Evolutionary conservation across 2,329 filamentous ascomycete species (phyloP).

Genomic region (Sarocladium brachiariae): DNA sequence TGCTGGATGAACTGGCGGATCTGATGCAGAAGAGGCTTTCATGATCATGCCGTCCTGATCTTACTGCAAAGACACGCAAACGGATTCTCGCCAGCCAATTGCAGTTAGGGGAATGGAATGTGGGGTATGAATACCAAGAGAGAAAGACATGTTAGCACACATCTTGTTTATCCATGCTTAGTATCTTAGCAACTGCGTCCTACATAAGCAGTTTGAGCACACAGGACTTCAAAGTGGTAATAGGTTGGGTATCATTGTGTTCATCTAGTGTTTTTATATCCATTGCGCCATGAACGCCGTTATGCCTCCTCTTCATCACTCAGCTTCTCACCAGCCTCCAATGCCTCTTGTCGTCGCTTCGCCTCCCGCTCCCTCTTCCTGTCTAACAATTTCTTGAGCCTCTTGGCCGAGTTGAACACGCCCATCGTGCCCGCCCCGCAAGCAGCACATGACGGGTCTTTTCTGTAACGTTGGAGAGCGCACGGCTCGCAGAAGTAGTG

Average conservation of each 20-base stretch:
- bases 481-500: slow-evolving; percentile 96
- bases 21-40: slow-evolving; percentile 31
- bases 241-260: not conserved
- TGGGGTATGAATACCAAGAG: no score
- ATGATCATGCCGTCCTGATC: not conserved
- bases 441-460: slow-evolving; percentile 78
- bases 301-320: slow-evolving; percentile 24
- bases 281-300: not conserved
- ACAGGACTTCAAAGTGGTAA: no score
- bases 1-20: slow-evolving; percentile 74
- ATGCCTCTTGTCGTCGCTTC: slow-evolving; percentile 47
- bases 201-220: no score
- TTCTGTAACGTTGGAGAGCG: slow-evolving; percentile 78
- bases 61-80: no score
- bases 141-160: no score
- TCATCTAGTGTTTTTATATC: not conserved
- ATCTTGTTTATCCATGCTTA: no score
- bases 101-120: no score
- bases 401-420: slow-evolving; percentile 84
- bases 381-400: slow-evolving; percentile 71
- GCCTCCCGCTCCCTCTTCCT: slow-evolving; percentile 59
- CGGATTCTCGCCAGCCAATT: no score
- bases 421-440: slow-evolving; percentile 82
- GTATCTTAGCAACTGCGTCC: no score
- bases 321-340: slow-evolving; percentile 43